phyloP scores from a whole-genome alignment of 2,329 filamentous ascomycete genomes.

The Cylindrodendrum hubeiense region DNA sequence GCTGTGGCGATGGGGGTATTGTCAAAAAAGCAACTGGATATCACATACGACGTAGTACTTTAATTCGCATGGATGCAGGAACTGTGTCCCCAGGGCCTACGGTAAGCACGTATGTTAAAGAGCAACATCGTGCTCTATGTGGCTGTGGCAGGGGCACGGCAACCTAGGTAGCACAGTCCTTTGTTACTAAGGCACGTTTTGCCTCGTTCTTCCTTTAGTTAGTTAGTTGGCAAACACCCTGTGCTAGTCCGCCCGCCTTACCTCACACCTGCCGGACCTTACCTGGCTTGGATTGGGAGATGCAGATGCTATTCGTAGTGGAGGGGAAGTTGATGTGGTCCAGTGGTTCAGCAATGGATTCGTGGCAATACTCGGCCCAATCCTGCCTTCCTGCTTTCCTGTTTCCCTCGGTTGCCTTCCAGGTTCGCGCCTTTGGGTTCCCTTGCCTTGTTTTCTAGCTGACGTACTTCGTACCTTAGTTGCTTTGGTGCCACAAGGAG shows the following conservation, averaged over 20 bases:
- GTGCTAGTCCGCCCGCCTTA: constrained; percentile 7
- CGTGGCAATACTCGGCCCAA: constrained; percentile 20
- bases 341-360: constrained; percentile 2
- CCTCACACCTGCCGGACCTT: constrained; percentile 3
- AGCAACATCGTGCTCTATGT: constrained; percentile 34
- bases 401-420: constrained; percentile 2
- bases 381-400: constrained; percentile 16
- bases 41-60: constrained; percentile 32
- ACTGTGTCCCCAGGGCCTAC: constrained; percentile 33
- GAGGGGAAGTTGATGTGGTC: constrained; percentile 22
- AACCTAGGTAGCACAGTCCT: constrained; percentile 8
- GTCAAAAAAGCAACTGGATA: constrained; percentile 40
- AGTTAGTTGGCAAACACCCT: constrained; percentile 8
- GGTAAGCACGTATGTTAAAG: constrained; percentile 24
- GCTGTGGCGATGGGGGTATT: constrained; percentile 26
- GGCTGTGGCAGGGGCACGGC: constrained; percentile 4
- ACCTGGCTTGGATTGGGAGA: constrained; percentile 12
- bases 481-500: neutral
- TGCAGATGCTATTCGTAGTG: constrained; percentile 16
- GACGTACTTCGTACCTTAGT: neutral
- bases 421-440: neutral
- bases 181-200: constrained; percentile 12
- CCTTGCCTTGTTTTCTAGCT: neutral
- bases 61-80: constrained; percentile 42
- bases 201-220: constrained; percentile 12